Evolutionary conservation across 306 rosid species (phyloP).

Genomic region (Begonia masoniana): DNA sequence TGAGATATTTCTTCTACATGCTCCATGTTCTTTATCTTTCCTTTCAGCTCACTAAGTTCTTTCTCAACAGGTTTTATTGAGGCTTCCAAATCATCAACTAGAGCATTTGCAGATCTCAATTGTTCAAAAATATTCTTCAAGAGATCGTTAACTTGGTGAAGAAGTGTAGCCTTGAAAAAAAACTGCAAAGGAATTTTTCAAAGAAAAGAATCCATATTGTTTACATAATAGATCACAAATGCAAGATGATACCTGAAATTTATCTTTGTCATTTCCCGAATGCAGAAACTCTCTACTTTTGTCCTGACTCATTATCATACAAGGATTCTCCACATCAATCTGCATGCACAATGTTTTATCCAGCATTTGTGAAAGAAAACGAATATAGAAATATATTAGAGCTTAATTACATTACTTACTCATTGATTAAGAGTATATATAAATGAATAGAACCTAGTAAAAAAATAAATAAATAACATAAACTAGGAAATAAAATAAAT

Average conservation of each 20-base stretch:
- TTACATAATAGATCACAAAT: conserved; percentile 3
- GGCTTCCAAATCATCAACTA: conserved; percentile 54
- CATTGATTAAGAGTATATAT: no score
- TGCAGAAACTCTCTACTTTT: conserved; percentile 89
- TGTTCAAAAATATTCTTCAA: conserved; percentile 45
- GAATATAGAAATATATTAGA: no score
- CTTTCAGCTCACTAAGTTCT: conserved; percentile 63
- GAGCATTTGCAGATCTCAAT: conserved; percentile 33
- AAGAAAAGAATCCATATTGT: conserved; percentile 12
- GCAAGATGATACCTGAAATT: conserved; percentile 63
- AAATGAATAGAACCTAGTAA: no score
- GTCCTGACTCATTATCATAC: conserved; percentile 90
- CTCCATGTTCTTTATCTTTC: conserved; percentile 64
- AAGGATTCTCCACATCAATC: conserved; percentile 97
- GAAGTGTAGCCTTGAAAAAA: conserved; percentile 91
- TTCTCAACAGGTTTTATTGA: conserved; percentile 67
- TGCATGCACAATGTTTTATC: conserved; percentile 11
- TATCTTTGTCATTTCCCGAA: conserved; percentile 81
- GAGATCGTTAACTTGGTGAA: conserved; percentile 85
- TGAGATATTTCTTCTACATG: conserved; percentile 69
- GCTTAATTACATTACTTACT: no score
- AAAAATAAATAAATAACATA: no score
- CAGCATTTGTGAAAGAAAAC: no score
- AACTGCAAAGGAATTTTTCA: conserved; percentile 54
- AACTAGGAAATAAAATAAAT: no score